A percentile compares a stretch with the other conserved stretches of the same genome.
Conservation (phyloP, 2,329 filamentous ascomycete species). For the Lasiodiplodia theobromae region DNA sequence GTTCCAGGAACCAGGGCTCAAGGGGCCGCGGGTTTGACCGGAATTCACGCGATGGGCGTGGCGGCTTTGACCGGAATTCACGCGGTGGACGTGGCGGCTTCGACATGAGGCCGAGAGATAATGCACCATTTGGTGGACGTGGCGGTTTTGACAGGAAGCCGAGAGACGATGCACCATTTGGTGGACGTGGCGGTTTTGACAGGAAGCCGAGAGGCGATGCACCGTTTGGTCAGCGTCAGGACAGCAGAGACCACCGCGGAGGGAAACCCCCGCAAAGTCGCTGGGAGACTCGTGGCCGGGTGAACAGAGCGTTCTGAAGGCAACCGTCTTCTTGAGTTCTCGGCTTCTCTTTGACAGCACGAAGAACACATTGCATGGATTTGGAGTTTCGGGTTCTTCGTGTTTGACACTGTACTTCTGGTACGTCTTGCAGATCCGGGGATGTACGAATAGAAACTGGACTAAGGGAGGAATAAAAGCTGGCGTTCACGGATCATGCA, state of each 20-base stretch:
- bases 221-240: neutral
- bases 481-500: conserved; percentile 15
- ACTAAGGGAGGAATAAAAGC: neutral
- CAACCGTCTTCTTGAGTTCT: conserved; percentile 29
- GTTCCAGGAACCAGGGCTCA: neutral
- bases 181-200: neutral
- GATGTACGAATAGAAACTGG: conserved; percentile 10
- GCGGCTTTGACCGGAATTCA: too few species aligned
- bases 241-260: neutral
- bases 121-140: too few species aligned
- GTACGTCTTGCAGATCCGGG: neutral
- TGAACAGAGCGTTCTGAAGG: neutral
- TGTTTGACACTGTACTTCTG: neutral
- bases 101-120: too few species aligned
- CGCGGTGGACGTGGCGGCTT: too few species aligned
- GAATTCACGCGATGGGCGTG: too few species aligned
- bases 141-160: too few species aligned
- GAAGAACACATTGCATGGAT: neutral
- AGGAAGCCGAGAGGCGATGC: neutral
- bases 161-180: neutral
- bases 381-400: conserved; percentile 8
- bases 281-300: neutral
- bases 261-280: neutral
- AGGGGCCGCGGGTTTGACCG: too few species aligned
- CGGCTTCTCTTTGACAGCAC: conserved; percentile 30